These are phyloP conservation scores for Boechera divaricarpa DNA, from an alignment of 345 rosid species.

Conservation along the genomic window DNA sequence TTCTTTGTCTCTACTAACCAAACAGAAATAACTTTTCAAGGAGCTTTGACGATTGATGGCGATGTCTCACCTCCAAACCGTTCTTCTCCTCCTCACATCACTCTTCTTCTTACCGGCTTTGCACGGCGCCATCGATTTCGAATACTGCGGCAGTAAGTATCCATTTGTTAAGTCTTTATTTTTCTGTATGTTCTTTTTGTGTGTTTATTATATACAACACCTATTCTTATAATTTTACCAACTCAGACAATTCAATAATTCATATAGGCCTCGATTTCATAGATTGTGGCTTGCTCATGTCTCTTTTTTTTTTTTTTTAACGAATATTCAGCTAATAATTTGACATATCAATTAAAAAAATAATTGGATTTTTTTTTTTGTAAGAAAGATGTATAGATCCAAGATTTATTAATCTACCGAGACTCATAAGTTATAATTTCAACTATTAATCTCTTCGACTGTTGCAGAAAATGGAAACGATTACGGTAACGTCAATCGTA, in stretches of 20 bases:
- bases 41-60: constrained; percentile 7
- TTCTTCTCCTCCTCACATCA: constrained; percentile 4
- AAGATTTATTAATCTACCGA: not conserved
- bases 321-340: too few species aligned
- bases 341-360: not conserved
- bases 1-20: not conserved
- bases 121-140: not conserved
- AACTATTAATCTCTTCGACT: not conserved
- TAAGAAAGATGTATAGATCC: not conserved
- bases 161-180: not conserved
- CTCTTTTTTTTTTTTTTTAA: too few species aligned
- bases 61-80: not conserved
- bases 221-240: too few species aligned
- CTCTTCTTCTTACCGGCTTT: constrained; percentile 14
- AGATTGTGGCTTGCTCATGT: not conserved
- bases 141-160: constrained; percentile 16
- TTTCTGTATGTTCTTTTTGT: not conserved
- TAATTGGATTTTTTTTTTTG: not conserved
- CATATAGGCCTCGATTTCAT: not conserved
- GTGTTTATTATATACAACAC: not conserved
- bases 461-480: constrained; percentile 13
- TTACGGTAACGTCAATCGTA: not conserved
- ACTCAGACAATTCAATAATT: too few species aligned
- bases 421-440: not conserved
- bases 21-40: not conserved